Base-by-base conservation (phyloP, 352 stramenopile genomes). In the Pythium sp. region DNA sequence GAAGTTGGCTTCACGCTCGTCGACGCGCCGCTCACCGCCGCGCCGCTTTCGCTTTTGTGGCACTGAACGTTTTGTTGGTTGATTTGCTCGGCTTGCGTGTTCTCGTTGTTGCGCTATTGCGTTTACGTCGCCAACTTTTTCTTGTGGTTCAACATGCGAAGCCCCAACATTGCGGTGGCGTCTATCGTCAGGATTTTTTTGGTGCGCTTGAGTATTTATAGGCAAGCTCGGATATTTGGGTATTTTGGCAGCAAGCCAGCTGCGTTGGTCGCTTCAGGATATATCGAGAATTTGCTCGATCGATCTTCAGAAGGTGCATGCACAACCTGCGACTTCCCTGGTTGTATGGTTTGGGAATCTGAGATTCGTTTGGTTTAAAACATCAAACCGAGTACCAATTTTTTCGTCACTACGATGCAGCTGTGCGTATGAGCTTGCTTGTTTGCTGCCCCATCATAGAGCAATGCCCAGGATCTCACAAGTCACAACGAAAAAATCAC, bases 71-170 rank as follows among this genome's bases (percentile, higher is more conserved):
- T 15, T 24, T 43, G 36, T 15, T 15, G 20, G 41, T 49, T 49
- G 14, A 9, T 49, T 8, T n/a, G 41, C 2, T 51, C n/a, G 43
- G 34, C 41, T 49, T 22, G 43, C 18, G 43, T 22, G 43, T 51
- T 51, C 15, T n/a, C 9, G 43, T 22, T 28, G 47, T 18, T 55
- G 28, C n/a, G 47, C 47, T 41, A 43, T 59, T 51, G 36, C 34
- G 58, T 36, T 63, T 53, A 63, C 58, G 38, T 22, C 15, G 38
- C 58, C 28, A 38, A 36, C 55, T 47, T 63, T 63, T 63, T 63
- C 58, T 63, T 63, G 36, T 54, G 58, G 58, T 54, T 49, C 58
- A 63, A 54, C 22, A 18, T 49, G 32, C 58, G 58, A 51, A 63
- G 36, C 22, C 8, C 5, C 6, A 22, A 22, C 28, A 54, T 6